Evolutionary conservation across 2,329 filamentous ascomycete species (phyloP), one percentile per base, ranked within the genome.

Genomic region (Hymenoscyphus infarciens): DNA sequence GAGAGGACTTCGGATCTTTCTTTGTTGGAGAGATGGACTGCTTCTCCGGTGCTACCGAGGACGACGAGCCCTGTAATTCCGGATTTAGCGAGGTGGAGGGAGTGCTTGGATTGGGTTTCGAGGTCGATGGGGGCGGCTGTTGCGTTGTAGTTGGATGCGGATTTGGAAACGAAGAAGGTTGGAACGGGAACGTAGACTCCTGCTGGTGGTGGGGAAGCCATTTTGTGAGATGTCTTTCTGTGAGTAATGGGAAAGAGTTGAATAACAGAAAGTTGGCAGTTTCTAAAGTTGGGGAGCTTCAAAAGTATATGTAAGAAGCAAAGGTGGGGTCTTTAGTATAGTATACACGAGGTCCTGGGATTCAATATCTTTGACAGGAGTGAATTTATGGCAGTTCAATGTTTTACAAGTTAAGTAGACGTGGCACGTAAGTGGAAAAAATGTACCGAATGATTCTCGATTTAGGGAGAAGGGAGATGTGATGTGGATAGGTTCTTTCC

Each of bases 21-120:
- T 35, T 77, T 73, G 62, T 78, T 79, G 7, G 82, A 81, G 61
- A 88, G 76, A 74, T 87, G 85, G 27, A 87, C 82, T 2, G 84
- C 85, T 73, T 88, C 86, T 63, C 86, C 86, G 0, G 85, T 88
- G 45, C 81, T 85, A 29, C 86, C 86, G 39, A 87, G 79, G 38
- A 87, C 78, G 2, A 88, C 84, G 2, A 88, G 78, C 13, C 86
- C 86, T 60, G 77, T 80, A 67, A 88, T 82, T 42, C 86, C 86
- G 56, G 80, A 81, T 57, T 78, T 78, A 16, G 84, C 84, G 25
- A 88, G 83, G 67, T 85, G 83, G 1, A 88, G 72, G 15, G 81
- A 81, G 76, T 88, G 85, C 49, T 78, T 77, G 22, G 80, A 76
- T 73, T 88, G 85, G 0, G 84, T 82, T 45, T 80, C 77, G 61